Percentiles rank a stretch among this genome's conserved stretches.
Evolutionary conservation across 2,329 filamentous ascomycete genomes (phyloP).

Genomic region (Teratosphaeria nubilosa): DNA sequence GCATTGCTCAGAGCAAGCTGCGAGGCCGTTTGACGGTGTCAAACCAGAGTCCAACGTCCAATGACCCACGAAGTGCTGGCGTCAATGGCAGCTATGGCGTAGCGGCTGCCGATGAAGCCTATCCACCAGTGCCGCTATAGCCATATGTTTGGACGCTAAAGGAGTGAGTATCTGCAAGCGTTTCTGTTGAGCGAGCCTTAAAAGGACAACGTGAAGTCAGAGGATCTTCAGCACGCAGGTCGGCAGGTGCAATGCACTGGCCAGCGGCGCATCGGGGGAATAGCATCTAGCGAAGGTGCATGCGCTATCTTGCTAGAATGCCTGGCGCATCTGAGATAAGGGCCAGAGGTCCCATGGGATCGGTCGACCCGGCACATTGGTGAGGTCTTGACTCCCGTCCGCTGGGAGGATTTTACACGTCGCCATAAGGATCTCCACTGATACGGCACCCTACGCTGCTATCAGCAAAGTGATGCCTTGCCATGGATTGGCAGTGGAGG

Average conservation of each 20-base stretch:
- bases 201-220: background rate
- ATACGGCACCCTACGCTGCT: too few relatives aligned
- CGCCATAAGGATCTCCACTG: background rate
- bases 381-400: background rate
- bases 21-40: background rate
- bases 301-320: background rate
- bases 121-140: background rate
- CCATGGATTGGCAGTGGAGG: too few relatives aligned
- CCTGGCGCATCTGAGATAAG: background rate
- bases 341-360: background rate
- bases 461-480: too few relatives aligned
- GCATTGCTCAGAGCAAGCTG: background rate
- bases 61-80: background rate
- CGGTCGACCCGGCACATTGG: background rate
- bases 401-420: too few relatives aligned
- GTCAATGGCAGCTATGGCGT: background rate
- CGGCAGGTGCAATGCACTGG: background rate
- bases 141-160: background rate
- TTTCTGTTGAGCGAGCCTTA: background rate
- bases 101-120: background rate
- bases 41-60: background rate
- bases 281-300: background rate
- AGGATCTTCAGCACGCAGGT: background rate
- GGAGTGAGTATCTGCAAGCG: background rate
- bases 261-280: background rate